Base-by-base conservation (phyloP, 345 rosid genomes). In the Syzygium jambos region DNA sequence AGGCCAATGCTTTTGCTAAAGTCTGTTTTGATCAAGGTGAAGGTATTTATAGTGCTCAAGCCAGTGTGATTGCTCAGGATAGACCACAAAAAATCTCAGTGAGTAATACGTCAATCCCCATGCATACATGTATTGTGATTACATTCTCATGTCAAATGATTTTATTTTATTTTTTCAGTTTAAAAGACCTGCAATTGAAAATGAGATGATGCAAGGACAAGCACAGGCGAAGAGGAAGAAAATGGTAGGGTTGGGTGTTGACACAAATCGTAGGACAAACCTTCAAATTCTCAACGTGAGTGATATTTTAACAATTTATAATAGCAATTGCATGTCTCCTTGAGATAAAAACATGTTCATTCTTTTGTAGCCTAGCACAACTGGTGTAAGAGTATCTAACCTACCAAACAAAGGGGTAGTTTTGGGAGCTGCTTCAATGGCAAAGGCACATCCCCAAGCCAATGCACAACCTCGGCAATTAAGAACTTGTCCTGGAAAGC, bases 61-160 rank as follows among this genome's bases (percentile, higher is more conserved):
- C 68, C 12, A 25, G 2, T 57, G n/a, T 27, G 4, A 57, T 59
- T 3, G 29, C 34, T 59, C 6, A 59, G 13, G 30, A 27, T 57
- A 11, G 2, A 59, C 30, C 9, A 11, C 2, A 12, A 1, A 59
- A 27, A 27, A 5, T 27, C 29, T 0, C 2, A 2, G 2, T 27
- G 15, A 59, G 68, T 59, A 59, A 5, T 59, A 27, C 8, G 3
- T 27, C 9, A n/a, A 61, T 12, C 68, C 17, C 17, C 34, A 29
- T 29, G 41, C 38, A 59, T 27, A 22, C 30, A 59, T 27, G 23
- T 57, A 10, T 25, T 57, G 6, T 57, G 6, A 57, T 5, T 57
- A 23, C 15, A 25, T 25, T 57, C 65, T 57, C 29, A 21, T 57
- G 29, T 11, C 11, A 1, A 57, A 11, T 57, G 14, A 54, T 4